phyloP scores from a whole-genome alignment of 345 rosid genomes.

The Heritiera littoralis region DNA sequence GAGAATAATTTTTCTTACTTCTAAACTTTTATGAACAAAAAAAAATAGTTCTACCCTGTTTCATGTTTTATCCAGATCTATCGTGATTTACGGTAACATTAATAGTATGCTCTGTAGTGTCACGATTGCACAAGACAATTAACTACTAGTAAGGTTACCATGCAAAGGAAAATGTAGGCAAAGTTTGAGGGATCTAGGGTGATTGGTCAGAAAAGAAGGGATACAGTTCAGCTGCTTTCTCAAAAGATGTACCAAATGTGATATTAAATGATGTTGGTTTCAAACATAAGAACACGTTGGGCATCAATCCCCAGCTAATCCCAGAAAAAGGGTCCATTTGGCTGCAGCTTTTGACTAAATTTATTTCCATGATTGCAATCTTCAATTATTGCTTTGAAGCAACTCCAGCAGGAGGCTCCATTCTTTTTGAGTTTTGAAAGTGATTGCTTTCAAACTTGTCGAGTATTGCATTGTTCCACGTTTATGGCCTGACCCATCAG shows the following conservation, averaged over 20 bases:
- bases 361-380: background rate
- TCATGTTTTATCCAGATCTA: too few species aligned
- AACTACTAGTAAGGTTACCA: background rate
- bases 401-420: background rate
- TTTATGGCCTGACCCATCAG: background rate
- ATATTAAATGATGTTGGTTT: conserved; percentile 6
- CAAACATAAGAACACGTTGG: conserved; percentile 8
- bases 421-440: background rate
- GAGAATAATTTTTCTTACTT: too few species aligned
- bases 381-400: conserved; percentile 15
- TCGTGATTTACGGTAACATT: too few species aligned
- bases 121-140: background rate
- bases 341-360: conserved; percentile 3
- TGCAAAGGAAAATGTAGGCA: background rate
- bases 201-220: background rate
- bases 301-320: conserved; percentile 24
- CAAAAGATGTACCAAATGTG: conserved; percentile 15
- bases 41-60: too few species aligned
- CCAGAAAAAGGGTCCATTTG: conserved; percentile 9
- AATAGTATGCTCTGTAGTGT: too few species aligned
- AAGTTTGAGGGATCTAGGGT: background rate
- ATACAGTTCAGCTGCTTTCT: conserved; percentile 16
- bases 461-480: background rate
- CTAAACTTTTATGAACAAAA: too few species aligned
- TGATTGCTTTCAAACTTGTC: background rate